A percentile compares a stretch with the other conserved stretches of the same genome.
Conservation (phyloP, 2,329 filamentous ascomycete genomes). For the Fusarium lyarnte region DNA sequence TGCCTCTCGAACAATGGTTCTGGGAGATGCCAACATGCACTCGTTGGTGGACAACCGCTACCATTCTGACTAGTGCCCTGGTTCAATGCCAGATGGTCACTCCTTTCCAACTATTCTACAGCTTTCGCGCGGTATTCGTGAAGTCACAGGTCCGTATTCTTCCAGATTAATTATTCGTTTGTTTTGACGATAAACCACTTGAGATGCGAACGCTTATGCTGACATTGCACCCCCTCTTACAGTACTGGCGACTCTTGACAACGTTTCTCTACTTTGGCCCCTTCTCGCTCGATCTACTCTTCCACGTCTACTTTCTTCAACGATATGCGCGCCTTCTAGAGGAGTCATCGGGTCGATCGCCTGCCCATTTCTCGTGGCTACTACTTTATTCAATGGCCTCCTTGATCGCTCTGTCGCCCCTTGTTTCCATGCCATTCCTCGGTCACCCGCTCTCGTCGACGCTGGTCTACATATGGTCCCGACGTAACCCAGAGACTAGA, state of each 20-base stretch:
- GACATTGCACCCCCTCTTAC: conserved; percentile 21
- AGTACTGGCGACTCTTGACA: conserved; percentile 97
- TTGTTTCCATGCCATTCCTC: conserved; percentile 92
- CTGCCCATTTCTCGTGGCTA: conserved; percentile 95
- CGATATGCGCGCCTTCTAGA: conserved; percentile 95
- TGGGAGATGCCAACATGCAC: conserved; percentile 98
- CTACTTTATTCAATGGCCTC: conserved; percentile 84
- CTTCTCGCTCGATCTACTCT: conserved; percentile 90
- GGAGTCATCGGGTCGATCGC: conserved; percentile 89
- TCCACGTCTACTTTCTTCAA: conserved; percentile 98
- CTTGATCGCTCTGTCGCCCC: conserved; percentile 82
- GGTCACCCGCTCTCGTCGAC: conserved; percentile 94
- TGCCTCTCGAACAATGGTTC: conserved; percentile 97
- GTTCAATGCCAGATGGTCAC: conserved; percentile 94
- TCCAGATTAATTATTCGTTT: neutral
- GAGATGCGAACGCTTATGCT: conserved; percentile 9
- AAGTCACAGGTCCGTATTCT: conserved; percentile 80
- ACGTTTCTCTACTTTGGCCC: conserved; percentile 98
- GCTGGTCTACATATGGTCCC: conserved; percentile 97
- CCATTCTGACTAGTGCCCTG: conserved; percentile 84
- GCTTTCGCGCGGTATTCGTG: conserved; percentile 87
- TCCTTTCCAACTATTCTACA: conserved; percentile 97
- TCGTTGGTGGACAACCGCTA: conserved; percentile 95
- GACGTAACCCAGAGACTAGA: conserved; percentile 90
- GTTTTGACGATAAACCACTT: neutral